phyloP scores from a whole-genome alignment of 495 filamentous ascomycete genomes.

The Talaromyces stipitatus region DNA sequence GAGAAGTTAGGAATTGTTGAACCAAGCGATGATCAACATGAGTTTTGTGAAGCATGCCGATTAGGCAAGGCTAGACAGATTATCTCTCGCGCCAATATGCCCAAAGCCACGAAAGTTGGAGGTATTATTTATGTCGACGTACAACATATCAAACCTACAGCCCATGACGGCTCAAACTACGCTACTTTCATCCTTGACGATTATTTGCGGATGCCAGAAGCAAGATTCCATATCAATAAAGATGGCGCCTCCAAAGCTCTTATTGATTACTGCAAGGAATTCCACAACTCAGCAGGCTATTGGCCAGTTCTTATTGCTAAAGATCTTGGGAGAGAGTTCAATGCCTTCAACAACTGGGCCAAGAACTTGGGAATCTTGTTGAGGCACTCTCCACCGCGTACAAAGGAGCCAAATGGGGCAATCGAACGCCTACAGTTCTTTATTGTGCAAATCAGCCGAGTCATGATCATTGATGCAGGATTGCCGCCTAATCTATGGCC shows the following conservation, averaged over 20 bases:
- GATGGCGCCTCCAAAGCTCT: background rate
- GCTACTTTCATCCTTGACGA: background rate
- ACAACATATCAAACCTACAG: conserved; percentile 1
- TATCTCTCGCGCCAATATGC: background rate
- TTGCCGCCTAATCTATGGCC: background rate
- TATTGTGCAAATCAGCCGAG: background rate
- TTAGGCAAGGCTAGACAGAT: background rate
- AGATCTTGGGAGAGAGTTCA: background rate
- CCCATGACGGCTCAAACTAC: background rate
- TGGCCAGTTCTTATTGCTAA: background rate
- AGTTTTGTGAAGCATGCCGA: background rate
- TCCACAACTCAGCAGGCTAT: background rate
- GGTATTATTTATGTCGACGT: background rate
- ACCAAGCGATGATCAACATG: too few relatives aligned
- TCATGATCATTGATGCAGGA: background rate
- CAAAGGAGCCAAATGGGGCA: background rate
- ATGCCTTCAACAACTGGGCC: background rate
- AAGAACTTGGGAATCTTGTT: background rate
- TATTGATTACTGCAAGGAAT: background rate
- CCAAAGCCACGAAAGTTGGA: background rate
- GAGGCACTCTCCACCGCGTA: background rate
- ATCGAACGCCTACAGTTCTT: background rate
- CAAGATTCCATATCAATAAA: background rate
- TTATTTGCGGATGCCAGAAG: background rate
- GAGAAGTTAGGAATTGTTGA: background rate